Evolutionary conservation across 2,329 filamentous ascomycete genomes (phyloP).

Genomic region (Sarocladium oryzae): DNA sequence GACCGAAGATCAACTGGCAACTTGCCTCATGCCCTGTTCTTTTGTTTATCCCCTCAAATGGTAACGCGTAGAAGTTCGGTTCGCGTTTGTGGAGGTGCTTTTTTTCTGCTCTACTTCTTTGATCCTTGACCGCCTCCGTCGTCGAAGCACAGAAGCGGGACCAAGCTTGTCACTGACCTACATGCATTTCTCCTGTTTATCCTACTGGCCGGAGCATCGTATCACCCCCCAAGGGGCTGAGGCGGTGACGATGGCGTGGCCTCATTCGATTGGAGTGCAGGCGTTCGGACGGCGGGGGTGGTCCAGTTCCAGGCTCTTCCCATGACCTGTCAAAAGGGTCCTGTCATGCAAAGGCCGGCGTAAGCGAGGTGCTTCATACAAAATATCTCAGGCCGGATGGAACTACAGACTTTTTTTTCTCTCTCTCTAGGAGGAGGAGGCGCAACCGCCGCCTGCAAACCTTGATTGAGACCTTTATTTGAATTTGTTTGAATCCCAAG

Average conservation of each 20-base stretch:
- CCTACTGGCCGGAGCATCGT: background rate
- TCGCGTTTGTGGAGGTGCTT: background rate
- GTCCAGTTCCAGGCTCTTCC: background rate
- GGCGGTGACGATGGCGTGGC: slow-evolving; percentile 1
- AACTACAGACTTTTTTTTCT: too few relatives aligned
- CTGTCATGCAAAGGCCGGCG: background rate
- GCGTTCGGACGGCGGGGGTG: background rate
- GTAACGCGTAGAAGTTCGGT: too few relatives aligned
- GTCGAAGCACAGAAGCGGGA: too few relatives aligned
- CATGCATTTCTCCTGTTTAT: background rate
- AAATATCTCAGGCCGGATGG: too few relatives aligned
- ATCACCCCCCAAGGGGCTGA: background rate
- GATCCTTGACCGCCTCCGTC: background rate
- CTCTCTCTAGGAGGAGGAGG: too few relatives aligned
- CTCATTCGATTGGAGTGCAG: slow-evolving; percentile 6
- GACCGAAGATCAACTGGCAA: background rate
- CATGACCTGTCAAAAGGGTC: background rate
- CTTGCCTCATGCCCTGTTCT: background rate
- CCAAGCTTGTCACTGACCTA: too few relatives aligned
- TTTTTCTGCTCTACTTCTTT: too few relatives aligned
- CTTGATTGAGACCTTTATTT: background rate
- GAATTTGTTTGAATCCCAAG: background rate
- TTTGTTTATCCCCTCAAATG: too few relatives aligned
- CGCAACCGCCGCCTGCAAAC: background rate
- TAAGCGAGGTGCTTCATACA: background rate